A percentile compares a stretch with the other conserved stretches of the same genome.
Evolutionary conservation across 2,329 filamentous ascomycete species (phyloP).

Genomic region (Kalaharituber pfeilii): DNA sequence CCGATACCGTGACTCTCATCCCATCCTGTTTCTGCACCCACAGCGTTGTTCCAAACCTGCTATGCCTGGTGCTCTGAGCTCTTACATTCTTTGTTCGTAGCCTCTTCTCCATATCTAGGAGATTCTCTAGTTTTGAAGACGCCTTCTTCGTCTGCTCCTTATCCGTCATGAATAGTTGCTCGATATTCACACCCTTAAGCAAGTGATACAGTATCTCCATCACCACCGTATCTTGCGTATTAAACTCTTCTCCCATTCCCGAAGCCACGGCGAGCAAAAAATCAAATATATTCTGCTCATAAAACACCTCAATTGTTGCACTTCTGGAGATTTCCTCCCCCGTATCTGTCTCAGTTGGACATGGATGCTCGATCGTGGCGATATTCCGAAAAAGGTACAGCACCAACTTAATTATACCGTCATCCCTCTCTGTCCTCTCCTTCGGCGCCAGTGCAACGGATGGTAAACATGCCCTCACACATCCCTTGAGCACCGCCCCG

Average conservation of each 20-base stretch:
- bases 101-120: slow-evolving; percentile 69
- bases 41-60: slow-evolving; percentile 90
- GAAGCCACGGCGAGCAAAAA: slow-evolving; percentile 73
- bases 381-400: slow-evolving; percentile 83
- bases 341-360: slow-evolving; percentile 58
- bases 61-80: slow-evolving; percentile 70
- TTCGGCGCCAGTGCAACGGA: slow-evolving; percentile 63
- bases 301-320: slow-evolving; percentile 71
- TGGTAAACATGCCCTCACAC: slow-evolving; percentile 64
- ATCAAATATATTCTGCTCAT: slow-evolving; percentile 77
- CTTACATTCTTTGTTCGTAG: slow-evolving; percentile 62
- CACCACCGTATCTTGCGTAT: slow-evolving; percentile 69
- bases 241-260: slow-evolving; percentile 86
- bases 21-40: slow-evolving; percentile 56
- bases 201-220: slow-evolving; percentile 87
- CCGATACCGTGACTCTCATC: slow-evolving; percentile 74
- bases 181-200: slow-evolving; percentile 70
- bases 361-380: slow-evolving; percentile 61
- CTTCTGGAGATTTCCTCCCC: slow-evolving; percentile 79
- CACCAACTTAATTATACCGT: slow-evolving; percentile 79
- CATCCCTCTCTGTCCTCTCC: slow-evolving; percentile 62
- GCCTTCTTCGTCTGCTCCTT: slow-evolving; percentile 50
- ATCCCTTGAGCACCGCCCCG: slow-evolving; percentile 58
- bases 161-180: slow-evolving; percentile 72
- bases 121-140: slow-evolving; percentile 51